phyloP scores from a whole-genome alignment of 352 stramenopile species.

The Pythium sp. region DNA sequence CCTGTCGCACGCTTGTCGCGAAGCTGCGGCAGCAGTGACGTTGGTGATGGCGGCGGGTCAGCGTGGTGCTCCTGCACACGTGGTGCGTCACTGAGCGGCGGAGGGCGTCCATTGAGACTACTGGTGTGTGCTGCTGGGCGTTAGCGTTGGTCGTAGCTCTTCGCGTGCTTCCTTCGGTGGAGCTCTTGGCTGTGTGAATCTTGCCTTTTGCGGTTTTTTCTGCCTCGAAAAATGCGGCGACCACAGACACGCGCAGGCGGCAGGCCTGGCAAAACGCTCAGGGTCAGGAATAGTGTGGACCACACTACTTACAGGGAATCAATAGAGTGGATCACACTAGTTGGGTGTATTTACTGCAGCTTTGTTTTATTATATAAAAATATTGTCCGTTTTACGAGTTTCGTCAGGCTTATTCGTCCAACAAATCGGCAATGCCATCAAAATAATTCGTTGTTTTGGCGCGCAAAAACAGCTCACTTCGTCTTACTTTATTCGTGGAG shows the following conservation, averaged over 20 bases:
- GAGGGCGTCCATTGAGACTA: constrained; percentile 3
- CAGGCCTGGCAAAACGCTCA: background rate
- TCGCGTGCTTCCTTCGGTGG: background rate
- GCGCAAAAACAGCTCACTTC: too few relatives aligned
- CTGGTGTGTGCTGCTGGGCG: background rate
- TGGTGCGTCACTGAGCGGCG: background rate
- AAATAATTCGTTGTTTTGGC: too few relatives aligned
- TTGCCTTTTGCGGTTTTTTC: background rate
- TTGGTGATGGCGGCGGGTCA: background rate
- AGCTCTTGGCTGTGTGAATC: background rate
- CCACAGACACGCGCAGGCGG: background rate
- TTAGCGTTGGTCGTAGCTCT: background rate
- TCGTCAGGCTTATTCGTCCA: too few relatives aligned
- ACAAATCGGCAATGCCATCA: too few relatives aligned
- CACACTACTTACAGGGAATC: background rate
- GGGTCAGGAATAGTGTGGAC: background rate
- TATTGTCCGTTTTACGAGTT: too few relatives aligned
- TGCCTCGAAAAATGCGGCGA: background rate
- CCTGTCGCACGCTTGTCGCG: constrained; percentile 9
- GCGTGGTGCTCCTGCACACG: background rate
- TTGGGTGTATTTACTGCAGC: too few relatives aligned
- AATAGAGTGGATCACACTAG: background rate
- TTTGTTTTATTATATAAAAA: too few relatives aligned
- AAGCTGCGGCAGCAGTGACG: background rate
- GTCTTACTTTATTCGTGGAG: too few relatives aligned